phyloP scores from a whole-genome alignment of 331 rosid genomes.

The Quercus lobata region DNA sequence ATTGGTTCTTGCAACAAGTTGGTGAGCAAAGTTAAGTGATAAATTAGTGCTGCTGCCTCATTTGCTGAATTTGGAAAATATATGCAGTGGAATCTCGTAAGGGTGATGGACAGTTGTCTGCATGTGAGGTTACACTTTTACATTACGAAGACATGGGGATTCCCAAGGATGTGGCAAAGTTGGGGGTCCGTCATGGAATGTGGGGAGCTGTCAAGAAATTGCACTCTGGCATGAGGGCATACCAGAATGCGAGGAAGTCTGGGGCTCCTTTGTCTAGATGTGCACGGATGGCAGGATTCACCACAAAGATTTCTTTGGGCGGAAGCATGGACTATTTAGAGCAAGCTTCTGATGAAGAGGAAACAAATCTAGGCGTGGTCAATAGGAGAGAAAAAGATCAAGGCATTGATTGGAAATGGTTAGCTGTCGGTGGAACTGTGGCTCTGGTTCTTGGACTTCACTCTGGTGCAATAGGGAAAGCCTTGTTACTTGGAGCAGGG shows the following conservation, averaged over 20 bases:
- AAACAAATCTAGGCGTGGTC: conserved; percentile 20
- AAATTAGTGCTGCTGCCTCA: background rate
- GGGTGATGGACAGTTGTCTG: conserved; percentile 84
- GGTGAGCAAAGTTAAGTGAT: background rate
- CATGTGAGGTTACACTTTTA: conserved; percentile 87
- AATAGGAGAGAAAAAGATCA: conserved; percentile 28
- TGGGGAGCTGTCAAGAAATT: conserved; percentile 97
- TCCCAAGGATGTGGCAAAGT: conserved; percentile 96
- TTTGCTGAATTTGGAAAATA: conserved; percentile 28
- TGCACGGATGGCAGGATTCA: conserved; percentile 72
- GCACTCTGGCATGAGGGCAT: conserved; percentile 90
- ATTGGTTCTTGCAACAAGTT: background rate
- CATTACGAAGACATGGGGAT: conserved; percentile 99
- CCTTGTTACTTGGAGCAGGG: conserved; percentile 82
- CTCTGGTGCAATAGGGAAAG: conserved; percentile 75
- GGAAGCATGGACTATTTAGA: conserved; percentile 42
- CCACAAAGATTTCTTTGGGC: conserved; percentile 52
- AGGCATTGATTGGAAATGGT: conserved; percentile 94
- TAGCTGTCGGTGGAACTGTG: conserved; percentile 90
- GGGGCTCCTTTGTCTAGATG: conserved; percentile 59
- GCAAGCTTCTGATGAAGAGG: conserved; percentile 37
- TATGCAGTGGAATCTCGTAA: conserved; percentile 86
- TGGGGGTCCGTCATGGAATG: conserved; percentile 98
- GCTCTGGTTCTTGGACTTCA: conserved; percentile 93
- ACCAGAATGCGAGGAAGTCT: conserved; percentile 78